Conservation (phyloP, 176 grass and related monocot species). For the Musa troglodytarum region DNA sequence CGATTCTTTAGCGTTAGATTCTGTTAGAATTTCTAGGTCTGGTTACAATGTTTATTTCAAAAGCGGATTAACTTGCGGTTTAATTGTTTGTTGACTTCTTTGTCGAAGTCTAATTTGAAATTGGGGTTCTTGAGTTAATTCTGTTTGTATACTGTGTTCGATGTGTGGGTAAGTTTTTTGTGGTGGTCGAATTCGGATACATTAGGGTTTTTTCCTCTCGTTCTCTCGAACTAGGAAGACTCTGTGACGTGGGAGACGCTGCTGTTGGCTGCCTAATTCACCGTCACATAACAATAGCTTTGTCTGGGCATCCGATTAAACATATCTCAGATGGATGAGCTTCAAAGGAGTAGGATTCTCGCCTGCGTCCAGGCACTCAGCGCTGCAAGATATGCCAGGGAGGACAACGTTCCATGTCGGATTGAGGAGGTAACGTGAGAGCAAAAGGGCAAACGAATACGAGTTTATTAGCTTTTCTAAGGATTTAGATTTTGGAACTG, state of each 20-base stretch:
- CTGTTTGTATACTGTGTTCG: too few species aligned
- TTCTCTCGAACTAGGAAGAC: too few species aligned
- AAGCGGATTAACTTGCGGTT: not conserved
- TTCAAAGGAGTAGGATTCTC: slow-evolving; percentile 7
- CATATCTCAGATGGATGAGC: not conserved
- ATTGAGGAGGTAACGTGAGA: slow-evolving; percentile 39
- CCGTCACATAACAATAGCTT: not conserved
- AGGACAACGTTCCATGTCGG: slow-evolving; percentile 41
- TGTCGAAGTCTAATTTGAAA: not conserved
- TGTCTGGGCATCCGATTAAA: not conserved
- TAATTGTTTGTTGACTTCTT: not conserved
- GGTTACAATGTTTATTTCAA: not conserved
- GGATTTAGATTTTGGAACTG: not conserved
- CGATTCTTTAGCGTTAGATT: not conserved
- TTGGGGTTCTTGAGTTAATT: not conserved
- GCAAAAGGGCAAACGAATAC: too few species aligned
- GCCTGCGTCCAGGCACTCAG: slow-evolving; percentile 42
- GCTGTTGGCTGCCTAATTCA: not conserved
- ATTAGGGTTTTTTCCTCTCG: too few species aligned
- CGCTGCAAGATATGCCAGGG: slow-evolving; percentile 41
- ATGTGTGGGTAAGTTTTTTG: too few species aligned
- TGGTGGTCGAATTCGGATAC: too few species aligned
- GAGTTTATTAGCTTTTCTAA: not conserved
- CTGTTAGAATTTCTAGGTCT: not conserved
- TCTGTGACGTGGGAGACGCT: not conserved